Base-by-base conservation (phyloP, 371 early-diverging fungal species). In the Fennellomyces sp. region DNA sequence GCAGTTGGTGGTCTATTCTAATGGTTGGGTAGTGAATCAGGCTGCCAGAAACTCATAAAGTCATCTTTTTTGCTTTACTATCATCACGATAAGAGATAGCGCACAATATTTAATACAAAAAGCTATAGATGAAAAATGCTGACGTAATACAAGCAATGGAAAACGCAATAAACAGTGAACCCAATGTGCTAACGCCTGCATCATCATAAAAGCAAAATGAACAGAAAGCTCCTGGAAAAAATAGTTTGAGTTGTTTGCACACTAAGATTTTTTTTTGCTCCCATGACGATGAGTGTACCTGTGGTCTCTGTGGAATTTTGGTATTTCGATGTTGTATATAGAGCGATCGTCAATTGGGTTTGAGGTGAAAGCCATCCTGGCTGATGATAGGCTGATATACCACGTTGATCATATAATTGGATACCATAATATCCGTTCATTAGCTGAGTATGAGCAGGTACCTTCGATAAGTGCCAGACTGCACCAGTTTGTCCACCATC, bases 361-460 rank as follows among this genome's bases (percentile, higher is more conserved):
- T 31, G 33, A 13, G 80, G 80, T n/a, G 65, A 52, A 3, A 75
- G 63, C 71, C 73, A 80, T 19, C 80, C 80, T 42, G 80, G 80
- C 13, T 35, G 31, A 39, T 52, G 50, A n/a, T 28, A 13, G 13
- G 80, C 75, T 13, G 73, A 59, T 5, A 64, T 47, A 38, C 81
- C 81, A 47, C 81, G 69, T 60, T 81, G 81, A 65, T 81, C 81
- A 36, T 74, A 76, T 1, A 81, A 31, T 42, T 74, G 75, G 30
- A 81, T 65, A 33, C 68, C 64, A 61, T 81, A 81, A 36, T 54
- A 62, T 6, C 76, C 81, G 60, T 70, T 70, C 71, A 78, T 71
- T 47, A 81, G 45, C 2, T 78, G 81, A 3, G 66, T 64, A n/a
- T 69, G 64, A 12, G 60, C 35, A 11, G 76, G 73, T 15, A 78